Base-by-base conservation (phyloP, 106 monocot species). In the Alisma plantagoaquatica region DNA sequence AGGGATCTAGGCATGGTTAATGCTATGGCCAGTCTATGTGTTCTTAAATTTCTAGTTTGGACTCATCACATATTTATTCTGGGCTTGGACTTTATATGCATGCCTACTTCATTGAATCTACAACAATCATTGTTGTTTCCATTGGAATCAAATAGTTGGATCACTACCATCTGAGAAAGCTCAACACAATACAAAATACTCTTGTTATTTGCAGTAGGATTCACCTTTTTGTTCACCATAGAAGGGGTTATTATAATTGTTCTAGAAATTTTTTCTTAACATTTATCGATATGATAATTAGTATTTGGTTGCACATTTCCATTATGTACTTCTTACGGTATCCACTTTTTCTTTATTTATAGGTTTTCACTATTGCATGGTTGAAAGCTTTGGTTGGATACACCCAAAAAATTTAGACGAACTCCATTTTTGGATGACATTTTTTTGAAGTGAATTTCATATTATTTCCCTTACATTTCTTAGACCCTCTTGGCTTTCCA, bases 351-450 rank as follows among this genome's bases (percentile, higher is more conserved):
- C 35, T 38, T 38, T 14, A 38, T 38, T 38, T 38, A 14, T 14
- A 38, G 35, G 35, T 7, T 38, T 38, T 38, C 35, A 38, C 35
- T 38, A 53, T 53, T 25, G 52, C 23, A 25, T 53, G 11, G 52
- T 19, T 53, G 27, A 53, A 53, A 53, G 22, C 52, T 53, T 53
- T 53, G 12, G 23, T 53, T 25, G 24, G 52, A 27, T 25, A 53
- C 27, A 53, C 52, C 24, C 23, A 15, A 25, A 53, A 53, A 53
- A 19, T 53, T 53, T 53, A 53, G 52, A 25, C 27, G 23, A 53
- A 53, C 22, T 53, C 52, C 52, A 53, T 53, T 53, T 53, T 53
- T 11, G 52, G 35, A 38, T 38, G 9, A n/a, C n/a, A 38, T 14
- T 38, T 38, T 38, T 38, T 38, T 14, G 14, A 14, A 14, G 35